A percentile compares a stretch with the other conserved stretches of the same genome.
Conservation (phyloP, 2,329 filamentous ascomycete species). For the Teratosphaeria epicoccoides region DNA sequence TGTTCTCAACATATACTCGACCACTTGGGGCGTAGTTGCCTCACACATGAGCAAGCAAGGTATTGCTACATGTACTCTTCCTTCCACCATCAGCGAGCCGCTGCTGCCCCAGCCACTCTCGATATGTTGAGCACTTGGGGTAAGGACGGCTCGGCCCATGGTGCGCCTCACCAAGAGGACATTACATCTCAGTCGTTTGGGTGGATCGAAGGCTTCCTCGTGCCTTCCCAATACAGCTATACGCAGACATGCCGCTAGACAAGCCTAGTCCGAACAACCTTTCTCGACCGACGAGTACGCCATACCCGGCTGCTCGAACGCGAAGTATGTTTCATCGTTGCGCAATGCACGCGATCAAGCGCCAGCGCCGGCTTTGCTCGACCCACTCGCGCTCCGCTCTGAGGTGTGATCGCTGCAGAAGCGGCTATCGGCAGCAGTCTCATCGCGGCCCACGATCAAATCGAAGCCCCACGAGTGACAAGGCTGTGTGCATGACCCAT, state of each 20-base stretch:
- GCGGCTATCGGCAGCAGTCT: neutral
- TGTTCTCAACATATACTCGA: no score
- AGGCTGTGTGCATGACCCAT: neutral
- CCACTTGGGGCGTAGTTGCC: no score
- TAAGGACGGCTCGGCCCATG: no score
- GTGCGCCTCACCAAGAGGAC: no score
- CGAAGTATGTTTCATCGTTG: neutral
- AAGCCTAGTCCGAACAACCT: no score
- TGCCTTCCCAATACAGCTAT: neutral
- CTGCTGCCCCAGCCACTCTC: no score
- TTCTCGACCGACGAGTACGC: neutral
- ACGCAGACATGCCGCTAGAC: neutral
- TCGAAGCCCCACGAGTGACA: neutral
- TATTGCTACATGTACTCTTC: no score
- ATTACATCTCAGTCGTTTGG: no score
- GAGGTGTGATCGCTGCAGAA: neutral
- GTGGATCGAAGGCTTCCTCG: no score
- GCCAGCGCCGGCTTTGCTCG: neutral
- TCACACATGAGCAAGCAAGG: no score
- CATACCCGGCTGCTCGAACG: neutral
- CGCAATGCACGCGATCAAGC: neutral
- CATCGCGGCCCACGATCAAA: neutral
- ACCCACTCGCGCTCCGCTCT: neutral
- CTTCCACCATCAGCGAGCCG: no score
- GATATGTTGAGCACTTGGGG: no score